Evolutionary conservation across 2,329 filamentous ascomycete genomes (phyloP).

Genomic region (Aspergillus sp.): DNA sequence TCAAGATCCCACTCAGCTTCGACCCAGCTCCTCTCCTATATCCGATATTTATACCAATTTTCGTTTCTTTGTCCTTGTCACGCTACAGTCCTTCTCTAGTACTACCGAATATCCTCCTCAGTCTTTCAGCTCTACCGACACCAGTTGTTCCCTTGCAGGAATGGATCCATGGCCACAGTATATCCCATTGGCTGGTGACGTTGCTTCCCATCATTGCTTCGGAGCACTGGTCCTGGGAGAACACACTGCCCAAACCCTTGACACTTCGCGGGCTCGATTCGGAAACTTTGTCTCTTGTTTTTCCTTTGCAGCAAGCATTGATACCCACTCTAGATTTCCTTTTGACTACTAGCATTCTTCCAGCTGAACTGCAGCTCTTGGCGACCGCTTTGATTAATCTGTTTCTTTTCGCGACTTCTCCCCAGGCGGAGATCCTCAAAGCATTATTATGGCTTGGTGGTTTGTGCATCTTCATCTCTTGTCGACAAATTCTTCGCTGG

Average conservation of each 20-base stretch:
- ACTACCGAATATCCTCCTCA: conserved; percentile 76
- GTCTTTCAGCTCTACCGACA: conserved; percentile 70
- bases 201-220: conserved; percentile 61
- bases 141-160: conserved; percentile 64
- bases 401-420: conserved; percentile 69
- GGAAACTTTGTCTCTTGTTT: conserved; percentile 63
- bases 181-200: conserved; percentile 74
- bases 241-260: conserved; percentile 28
- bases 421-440: conserved; percentile 81
- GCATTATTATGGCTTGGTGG: conserved; percentile 82
- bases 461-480: conserved; percentile 66
- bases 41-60: conserved; percentile 68
- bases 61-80: conserved; percentile 71
- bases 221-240: conserved; percentile 34
- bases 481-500: conserved; percentile 72
- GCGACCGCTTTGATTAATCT: conserved; percentile 79
- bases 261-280: conserved; percentile 40
- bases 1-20: conserved; percentile 69
- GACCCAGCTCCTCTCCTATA: conserved; percentile 91
- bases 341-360: conserved; percentile 81
- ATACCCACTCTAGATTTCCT: conserved; percentile 70
- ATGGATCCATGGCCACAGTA: conserved; percentile 54
- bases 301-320: conserved; percentile 77
- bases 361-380: conserved; percentile 81
- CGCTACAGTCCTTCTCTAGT: conserved; percentile 57